Evolutionary conservation across 169 alveolate genomes (phyloP).

Genomic region (Plasmodium vinckei): DNA sequence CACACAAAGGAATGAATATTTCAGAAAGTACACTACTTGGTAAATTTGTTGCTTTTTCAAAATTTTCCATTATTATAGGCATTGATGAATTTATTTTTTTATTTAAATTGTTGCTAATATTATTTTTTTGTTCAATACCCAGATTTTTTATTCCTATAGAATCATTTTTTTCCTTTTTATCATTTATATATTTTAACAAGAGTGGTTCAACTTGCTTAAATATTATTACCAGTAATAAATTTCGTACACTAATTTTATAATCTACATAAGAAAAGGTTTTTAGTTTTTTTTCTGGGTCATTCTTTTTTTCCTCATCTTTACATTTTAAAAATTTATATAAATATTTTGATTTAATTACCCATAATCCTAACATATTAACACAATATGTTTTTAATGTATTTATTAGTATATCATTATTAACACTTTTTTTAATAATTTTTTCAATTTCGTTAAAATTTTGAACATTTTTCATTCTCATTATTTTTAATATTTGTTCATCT

Average conservation of each 20-base stretch:
- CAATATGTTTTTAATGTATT: constrained; percentile 54
- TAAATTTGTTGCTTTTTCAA: constrained; percentile 76
- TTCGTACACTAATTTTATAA: constrained; percentile 70
- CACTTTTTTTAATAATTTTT: constrained; percentile 44
- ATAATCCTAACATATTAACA: constrained; percentile 55
- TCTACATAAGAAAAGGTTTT: constrained; percentile 62
- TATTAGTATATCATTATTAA: constrained; percentile 18
- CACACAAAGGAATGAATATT: constrained; percentile 68
- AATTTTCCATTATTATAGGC: constrained; percentile 68
- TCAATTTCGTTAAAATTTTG: constrained; percentile 48
- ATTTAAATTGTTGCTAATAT: neutral
- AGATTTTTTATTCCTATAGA: neutral
- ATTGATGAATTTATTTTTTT: constrained; percentile 64
- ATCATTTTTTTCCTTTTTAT: constrained; percentile 11
- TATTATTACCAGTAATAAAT: constrained; percentile 52
- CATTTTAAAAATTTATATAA: constrained; percentile 74
- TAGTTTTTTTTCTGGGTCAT: neutral
- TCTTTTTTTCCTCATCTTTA: constrained; percentile 45
- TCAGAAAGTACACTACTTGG: constrained; percentile 46
- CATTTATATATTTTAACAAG: constrained; percentile 24
- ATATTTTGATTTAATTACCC: constrained; percentile 75
- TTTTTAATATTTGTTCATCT: constrained; percentile 67
- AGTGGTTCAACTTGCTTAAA: constrained; percentile 72
- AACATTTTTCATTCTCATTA: constrained; percentile 72
- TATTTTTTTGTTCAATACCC: neutral